Evolutionary conservation across 345 rosid species (phyloP).

Genomic region (Arabidopsis suecica): DNA sequence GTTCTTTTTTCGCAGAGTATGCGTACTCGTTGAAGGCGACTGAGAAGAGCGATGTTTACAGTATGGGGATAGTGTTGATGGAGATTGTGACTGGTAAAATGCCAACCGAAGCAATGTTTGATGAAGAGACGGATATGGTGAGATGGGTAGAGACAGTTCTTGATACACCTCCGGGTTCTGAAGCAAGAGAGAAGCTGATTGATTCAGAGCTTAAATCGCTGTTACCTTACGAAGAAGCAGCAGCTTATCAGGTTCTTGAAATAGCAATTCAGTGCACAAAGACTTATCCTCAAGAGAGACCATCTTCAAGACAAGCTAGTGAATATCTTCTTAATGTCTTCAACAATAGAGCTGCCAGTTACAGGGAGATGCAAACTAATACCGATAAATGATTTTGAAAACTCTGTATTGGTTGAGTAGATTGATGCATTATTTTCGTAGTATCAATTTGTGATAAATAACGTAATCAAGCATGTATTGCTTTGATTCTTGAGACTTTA

Average conservation of each 20-base stretch:
- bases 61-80: conserved; percentile 89
- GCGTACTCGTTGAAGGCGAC: conserved; percentile 82
- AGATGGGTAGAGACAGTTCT: conserved; percentile 76
- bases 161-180: conserved; percentile 50
- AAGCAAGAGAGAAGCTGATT: conserved; percentile 56
- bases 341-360: conserved; percentile 55
- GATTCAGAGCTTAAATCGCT: conserved; percentile 67
- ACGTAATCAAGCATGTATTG: not conserved
- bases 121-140: conserved; percentile 77
- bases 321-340: conserved; percentile 61
- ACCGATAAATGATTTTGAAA: conserved; percentile 21
- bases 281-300: conserved; percentile 76
- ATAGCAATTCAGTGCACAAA: conserved; percentile 80
- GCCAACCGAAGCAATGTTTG: conserved; percentile 74
- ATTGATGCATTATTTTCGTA: not conserved
- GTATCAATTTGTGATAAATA: not conserved
- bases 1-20: conserved; percentile 55
- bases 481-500: not conserved
- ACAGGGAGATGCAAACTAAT: conserved; percentile 45
- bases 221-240: conserved; percentile 57
- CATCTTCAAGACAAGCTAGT: conserved; percentile 70
- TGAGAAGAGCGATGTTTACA: conserved; percentile 90
- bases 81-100: conserved; percentile 88
- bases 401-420: conserved; percentile 9
- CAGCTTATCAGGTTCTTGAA: conserved; percentile 74